Evolutionary conservation across 176 grass and related monocot species (phyloP), one percentile per base, ranked within the genome.

Genomic region (Eleusine indica): DNA sequence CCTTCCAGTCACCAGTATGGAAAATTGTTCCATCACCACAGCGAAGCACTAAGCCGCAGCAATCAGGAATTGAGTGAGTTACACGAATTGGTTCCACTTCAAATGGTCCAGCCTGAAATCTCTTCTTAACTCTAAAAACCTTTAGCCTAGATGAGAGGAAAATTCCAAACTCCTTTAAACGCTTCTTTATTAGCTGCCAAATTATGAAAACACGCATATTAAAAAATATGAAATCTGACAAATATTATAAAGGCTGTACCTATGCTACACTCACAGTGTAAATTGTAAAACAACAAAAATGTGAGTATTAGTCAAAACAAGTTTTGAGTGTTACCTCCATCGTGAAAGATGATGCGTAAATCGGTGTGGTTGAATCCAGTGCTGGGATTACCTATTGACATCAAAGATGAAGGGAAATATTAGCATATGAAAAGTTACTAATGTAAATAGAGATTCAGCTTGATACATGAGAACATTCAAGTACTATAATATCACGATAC

Each of bases 1-100:
- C 93, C 77, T 99, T 99, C 96, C 93, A 96, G 86, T 99, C 96
- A 87, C 96, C 96, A 22, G 96, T 99, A 88, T 99, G 96, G 84
- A 99, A 91, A 84, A 99, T 96, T 74, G 79, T 99, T 56, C 96
- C 96, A 91, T 99, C 96, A 77, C 78, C 85, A 76, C 96, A 99
- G 13, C 96, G 93, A 81, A 99, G 91, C 39, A 99, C 96, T 69
- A 99, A 89, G 21, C 96, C 93, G 42, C 96, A 99, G 63, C 96
- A 99, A 83, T 96, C 96, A 83, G 96, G 96, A 91, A 99, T 96
- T 83, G 96, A 99, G 85, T 99, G 96, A 78, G 96, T 94, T 80
- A 99, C 96, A 71, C 93, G 91, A 71, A 99, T 94, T 21, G 96
- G 96, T 85, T 99, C 96, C 57, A 92, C 93, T 83, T 99, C 96